Evolutionary conservation across 2,329 filamentous ascomycete species (phyloP), one percentile per base, ranked within the genome.

Genomic region (Aspergillus glaucus): DNA sequence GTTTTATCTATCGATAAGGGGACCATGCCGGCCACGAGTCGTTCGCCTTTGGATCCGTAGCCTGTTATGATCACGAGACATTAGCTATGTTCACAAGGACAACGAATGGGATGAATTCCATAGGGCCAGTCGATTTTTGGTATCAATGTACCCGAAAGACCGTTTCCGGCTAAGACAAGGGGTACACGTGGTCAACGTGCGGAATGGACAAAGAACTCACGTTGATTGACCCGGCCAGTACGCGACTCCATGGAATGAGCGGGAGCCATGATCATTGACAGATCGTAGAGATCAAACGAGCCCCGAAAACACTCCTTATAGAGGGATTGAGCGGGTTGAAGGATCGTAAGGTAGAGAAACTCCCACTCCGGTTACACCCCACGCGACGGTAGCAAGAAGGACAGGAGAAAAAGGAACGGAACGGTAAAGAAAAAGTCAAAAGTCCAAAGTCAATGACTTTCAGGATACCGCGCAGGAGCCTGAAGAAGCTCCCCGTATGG

Each of bases 11-110:
- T 72, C 48, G 88, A 93, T 56, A 97, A 78, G 56, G 93, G 89
- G 43, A 98, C 93, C 50, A 97, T 85, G 60, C 93, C 93, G 52
- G 93, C 92, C 61, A 98, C 93, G 53, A 97, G 84, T 58, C 93
- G 86, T 74, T 97, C 92, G 74, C 92, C 92, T 69, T 89, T 87
- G 51, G 87, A 75, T 64, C 88, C 91, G 74, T 97, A 98, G 65
- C 91, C 93, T 97, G 59, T 28, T 34, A 46, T 43, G 37, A 40
- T 3, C 37, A 40, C 37, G 44, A 47, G 45, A 46, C 48, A 48
- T 61, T 59, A 62, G 63, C 52, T 48, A 15, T 44, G 17, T 51
- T 50, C 7, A 41, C 39, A 41, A 6, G 6, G 19, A 12, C 15
- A n/a, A 6, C 8, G 22, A 28, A 7, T n/a, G 12, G 41, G 4